These are phyloP conservation scores for Taiozyma sp. DNA, from an alignment of 1,139 yeast genomes.

Conservation along the genomic window DNA sequence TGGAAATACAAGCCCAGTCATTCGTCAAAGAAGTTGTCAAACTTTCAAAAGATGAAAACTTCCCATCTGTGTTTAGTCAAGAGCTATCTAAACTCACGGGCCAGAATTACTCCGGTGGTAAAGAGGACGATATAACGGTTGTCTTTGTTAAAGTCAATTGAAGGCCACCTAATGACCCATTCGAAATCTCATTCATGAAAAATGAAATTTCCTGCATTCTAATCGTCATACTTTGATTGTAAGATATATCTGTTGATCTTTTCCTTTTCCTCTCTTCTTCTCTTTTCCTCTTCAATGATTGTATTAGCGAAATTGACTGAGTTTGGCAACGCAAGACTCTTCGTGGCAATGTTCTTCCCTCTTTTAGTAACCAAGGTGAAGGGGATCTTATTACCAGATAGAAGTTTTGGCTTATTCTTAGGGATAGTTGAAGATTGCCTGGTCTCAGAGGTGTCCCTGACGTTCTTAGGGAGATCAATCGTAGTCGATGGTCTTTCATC, in stretches of 20 bases:
- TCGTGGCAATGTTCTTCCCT: slow-evolving; percentile 43
- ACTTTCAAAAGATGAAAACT: slow-evolving; percentile 65
- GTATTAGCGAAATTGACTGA: slow-evolving; percentile 43
- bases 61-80: slow-evolving; percentile 84
- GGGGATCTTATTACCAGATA: slow-evolving; percentile 25
- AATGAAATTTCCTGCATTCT: not conserved
- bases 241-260: slow-evolving; percentile 31
- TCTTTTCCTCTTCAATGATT: slow-evolving; percentile 32
- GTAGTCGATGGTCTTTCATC: slow-evolving; percentile 19
- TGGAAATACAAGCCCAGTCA: slow-evolving; percentile 40
- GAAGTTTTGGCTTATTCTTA: not conserved
- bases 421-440: not conserved
- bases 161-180: slow-evolving; percentile 2
- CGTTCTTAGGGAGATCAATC: slow-evolving; percentile 12
- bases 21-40: slow-evolving; percentile 66
- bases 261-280: slow-evolving; percentile 29
- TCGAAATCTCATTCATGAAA: not conserved
- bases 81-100: slow-evolving; percentile 67
- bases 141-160: slow-evolving; percentile 58
- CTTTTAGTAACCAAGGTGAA: slow-evolving; percentile 49
- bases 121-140: slow-evolving; percentile 90
- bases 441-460: not conserved
- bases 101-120: slow-evolving; percentile 78
- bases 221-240: slow-evolving; percentile 27
- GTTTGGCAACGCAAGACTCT: slow-evolving; percentile 42